phyloP scores from a whole-genome alignment of 495 filamentous ascomycete species.

The Apodospora peruviana region DNA sequence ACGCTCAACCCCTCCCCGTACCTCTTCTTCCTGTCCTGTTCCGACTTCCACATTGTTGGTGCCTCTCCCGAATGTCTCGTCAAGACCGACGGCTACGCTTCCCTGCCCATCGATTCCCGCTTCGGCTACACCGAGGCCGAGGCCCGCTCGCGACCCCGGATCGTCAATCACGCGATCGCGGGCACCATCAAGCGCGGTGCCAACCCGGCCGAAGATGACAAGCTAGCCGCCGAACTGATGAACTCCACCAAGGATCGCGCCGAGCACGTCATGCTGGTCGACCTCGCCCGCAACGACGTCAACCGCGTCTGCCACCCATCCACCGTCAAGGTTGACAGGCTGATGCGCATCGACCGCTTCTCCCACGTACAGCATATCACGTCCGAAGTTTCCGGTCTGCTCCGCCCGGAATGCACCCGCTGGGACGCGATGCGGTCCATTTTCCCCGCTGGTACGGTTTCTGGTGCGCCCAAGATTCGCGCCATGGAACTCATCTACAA shows the following conservation, averaged over 20 bases:
- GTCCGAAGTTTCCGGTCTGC: constrained; percentile 84
- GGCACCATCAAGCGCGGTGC: constrained; percentile 87
- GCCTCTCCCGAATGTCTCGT: constrained; percentile 91
- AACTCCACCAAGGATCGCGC: constrained; percentile 87
- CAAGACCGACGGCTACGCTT: constrained; percentile 60
- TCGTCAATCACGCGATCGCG: constrained; percentile 96
- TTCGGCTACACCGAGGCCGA: constrained; percentile 21
- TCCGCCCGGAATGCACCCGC: constrained; percentile 75
- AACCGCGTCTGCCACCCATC: constrained; percentile 92
- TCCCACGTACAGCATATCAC: constrained; percentile 96
- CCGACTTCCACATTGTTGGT: constrained; percentile 88
- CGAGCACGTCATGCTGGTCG: constrained; percentile 99
- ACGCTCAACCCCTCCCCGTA: constrained; percentile 96
- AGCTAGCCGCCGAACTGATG: constrained; percentile 70
- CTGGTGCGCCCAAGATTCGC: constrained; percentile 88
- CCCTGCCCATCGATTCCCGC: constrained; percentile 18
- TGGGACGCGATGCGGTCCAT: constrained; percentile 96
- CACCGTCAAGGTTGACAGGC: constrained; percentile 78
- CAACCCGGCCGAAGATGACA: constrained; percentile 72
- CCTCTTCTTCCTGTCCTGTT: constrained; percentile 90
- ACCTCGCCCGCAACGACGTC: constrained; percentile 91
- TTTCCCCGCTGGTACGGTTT: constrained; percentile 92
- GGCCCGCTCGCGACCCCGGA: constrained; percentile 53
- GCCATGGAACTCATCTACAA: constrained; percentile 98
- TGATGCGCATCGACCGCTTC: constrained; percentile 96